Conservation (phyloP, 352 stramenopile species). For the Achlya hypogyna region DNA sequence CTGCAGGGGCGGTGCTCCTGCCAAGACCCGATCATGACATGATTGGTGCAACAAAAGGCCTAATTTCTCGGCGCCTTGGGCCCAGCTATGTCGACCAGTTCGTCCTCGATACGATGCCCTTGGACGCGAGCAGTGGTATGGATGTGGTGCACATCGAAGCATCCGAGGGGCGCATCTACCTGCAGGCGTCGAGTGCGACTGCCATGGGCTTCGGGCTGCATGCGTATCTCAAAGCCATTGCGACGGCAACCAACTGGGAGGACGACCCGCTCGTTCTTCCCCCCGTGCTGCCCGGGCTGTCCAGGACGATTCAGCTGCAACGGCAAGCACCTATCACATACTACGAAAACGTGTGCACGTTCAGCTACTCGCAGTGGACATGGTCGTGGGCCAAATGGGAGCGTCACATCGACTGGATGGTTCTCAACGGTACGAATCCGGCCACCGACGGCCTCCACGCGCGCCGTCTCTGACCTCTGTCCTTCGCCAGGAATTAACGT, state of each 20-base stretch:
- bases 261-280: slow-evolving; percentile 60
- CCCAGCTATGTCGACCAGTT: slow-evolving; percentile 53
- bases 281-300: slow-evolving; percentile 33
- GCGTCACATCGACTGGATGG: slow-evolving; percentile 88
- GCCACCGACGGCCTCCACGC: neutral
- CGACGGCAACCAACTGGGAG: slow-evolving; percentile 74
- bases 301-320: slow-evolving; percentile 34
- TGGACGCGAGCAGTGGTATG: slow-evolving; percentile 27
- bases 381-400: slow-evolving; percentile 87
- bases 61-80: slow-evolving; percentile 51
- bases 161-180: slow-evolving; percentile 36
- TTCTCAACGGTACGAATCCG: slow-evolving; percentile 50
- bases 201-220: slow-evolving; percentile 64
- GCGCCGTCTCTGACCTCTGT: neutral
- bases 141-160: slow-evolving; percentile 53
- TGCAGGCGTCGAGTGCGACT: slow-evolving; percentile 42
- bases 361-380: slow-evolving; percentile 83
- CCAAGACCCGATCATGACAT: slow-evolving; percentile 33
- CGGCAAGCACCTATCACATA: slow-evolving; percentile 73
- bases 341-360: slow-evolving; percentile 89
- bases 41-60: slow-evolving; percentile 32
- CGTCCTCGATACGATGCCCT: slow-evolving; percentile 33
- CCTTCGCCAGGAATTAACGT: slow-evolving; percentile 69
- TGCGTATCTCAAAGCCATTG: slow-evolving; percentile 43
- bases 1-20: slow-evolving; percentile 20